These are phyloP conservation scores for Penicillium pancosmium DNA, from an alignment of 495 filamentous ascomycete species.

Conservation along the genomic window DNA sequence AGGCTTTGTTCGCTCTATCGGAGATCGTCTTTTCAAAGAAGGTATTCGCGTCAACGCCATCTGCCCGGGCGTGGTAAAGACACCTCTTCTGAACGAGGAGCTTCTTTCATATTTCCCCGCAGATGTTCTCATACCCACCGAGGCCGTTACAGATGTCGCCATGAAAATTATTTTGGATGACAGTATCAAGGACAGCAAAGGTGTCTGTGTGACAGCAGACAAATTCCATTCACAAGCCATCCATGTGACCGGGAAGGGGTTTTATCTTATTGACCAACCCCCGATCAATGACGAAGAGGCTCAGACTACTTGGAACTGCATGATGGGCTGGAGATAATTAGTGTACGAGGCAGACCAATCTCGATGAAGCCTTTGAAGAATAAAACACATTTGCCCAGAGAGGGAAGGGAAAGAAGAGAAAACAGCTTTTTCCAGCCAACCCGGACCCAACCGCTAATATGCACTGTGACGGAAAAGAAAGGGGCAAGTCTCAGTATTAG, in stretches of 20 bases:
- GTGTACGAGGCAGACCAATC: too few species aligned
- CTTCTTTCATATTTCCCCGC: slow-evolving; percentile 12
- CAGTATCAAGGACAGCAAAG: slow-evolving; percentile 20
- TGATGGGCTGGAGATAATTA: slow-evolving; percentile 9
- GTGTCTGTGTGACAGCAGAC: slow-evolving; percentile 9
- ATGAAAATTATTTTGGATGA: slow-evolving; percentile 11
- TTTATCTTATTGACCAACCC: slow-evolving; percentile 22
- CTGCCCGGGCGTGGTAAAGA: slow-evolving; percentile 23
- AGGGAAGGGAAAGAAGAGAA: too few species aligned
- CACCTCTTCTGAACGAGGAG: slow-evolving; percentile 12
- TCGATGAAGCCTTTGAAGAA: too few species aligned
- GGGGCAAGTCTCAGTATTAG: too few species aligned
- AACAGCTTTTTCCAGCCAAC: too few species aligned
- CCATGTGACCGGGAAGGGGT: slow-evolving; percentile 16
- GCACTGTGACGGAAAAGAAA: too few species aligned
- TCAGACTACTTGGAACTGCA: slow-evolving; percentile 1
- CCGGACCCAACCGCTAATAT: too few species aligned
- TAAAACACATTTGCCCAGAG: too few species aligned
- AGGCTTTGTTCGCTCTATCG: slow-evolving; percentile 23
- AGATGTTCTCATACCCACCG: slow-evolving; percentile 12
- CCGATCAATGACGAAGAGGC: slow-evolving; percentile 7
- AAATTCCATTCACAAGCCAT: slow-evolving; percentile 16
- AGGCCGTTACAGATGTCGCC: slow-evolving; percentile 11
- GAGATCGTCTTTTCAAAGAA: slow-evolving; percentile 11
- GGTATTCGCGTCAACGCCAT: slow-evolving; percentile 26